Base-by-base conservation (phyloP, 2,329 filamentous ascomycete genomes). In the Apiospora aurea region DNA sequence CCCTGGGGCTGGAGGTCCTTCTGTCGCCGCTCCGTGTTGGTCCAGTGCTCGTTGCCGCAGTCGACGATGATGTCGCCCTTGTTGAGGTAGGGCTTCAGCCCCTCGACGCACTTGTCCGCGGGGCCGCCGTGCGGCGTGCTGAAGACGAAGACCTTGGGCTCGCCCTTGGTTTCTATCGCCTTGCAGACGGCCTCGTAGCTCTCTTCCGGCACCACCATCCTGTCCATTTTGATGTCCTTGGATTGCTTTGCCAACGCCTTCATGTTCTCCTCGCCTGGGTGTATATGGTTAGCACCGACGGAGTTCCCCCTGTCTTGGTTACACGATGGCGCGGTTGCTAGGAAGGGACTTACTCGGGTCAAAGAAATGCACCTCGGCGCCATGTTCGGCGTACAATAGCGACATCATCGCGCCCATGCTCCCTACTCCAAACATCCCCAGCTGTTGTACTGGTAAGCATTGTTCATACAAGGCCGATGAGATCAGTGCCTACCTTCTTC, bases 1-100 rank as follows among this genome's bases (percentile, higher is more conserved):
- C 89, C 90, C 34, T 87, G 85, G 0, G 84, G 81, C 2, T 85
- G 83, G 57, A 90, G 86, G 71, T 89, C 87, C 43, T 83, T 83
- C 76, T 93, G 91, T 51, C 91, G 83, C 14, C 89, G 80, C 77
- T 94, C 89, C 0, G 91, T 93, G 67, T 88, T 89, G 47, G 85
- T 81, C 80, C 89, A 93, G 77, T 92, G 85, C 80, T 94, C 91
- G 76, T 93, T 94, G 0, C 89, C 89, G 13, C 89, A 90, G 77
- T 93, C 91, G 44, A 94, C 85, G 71, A 94, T 89, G 69, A 93
- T 89, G 77, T 94, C 91, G 18, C 88, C 89, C 64, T 83, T 83
- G 24, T 86, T 84, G 4, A 94, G 81, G 73, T 88, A 90, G 72
- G 70, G 83, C 81, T 71, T 73, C 10, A 81, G 74, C 57, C 76